phyloP scores from a whole-genome alignment of 805 yeast species.

The Candida incommunis region DNA sequence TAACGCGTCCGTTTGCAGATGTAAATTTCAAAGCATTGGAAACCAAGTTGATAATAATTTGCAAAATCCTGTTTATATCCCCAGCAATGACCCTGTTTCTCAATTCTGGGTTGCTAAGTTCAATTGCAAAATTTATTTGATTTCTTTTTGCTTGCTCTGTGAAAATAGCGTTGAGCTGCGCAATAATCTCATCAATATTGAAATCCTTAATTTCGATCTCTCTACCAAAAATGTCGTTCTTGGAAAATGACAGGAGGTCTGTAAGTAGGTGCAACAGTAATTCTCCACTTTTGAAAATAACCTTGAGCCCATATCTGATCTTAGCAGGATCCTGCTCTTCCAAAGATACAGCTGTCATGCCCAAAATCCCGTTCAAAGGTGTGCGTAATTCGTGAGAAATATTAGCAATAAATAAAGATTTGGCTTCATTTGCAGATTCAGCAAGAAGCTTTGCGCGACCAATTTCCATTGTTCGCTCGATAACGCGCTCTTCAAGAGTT shows the following conservation, averaged over 20 bases:
- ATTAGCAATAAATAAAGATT: slow-evolving; percentile 86
- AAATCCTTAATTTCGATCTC: slow-evolving; percentile 70
- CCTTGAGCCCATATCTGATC: slow-evolving; percentile 56
- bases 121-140: slow-evolving; percentile 50
- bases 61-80: slow-evolving; percentile 78
- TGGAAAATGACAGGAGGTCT: slow-evolving; percentile 78
- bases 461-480: slow-evolving; percentile 71
- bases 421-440: slow-evolving; percentile 80
- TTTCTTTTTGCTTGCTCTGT: slow-evolving; percentile 40
- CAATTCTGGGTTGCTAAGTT: slow-evolving; percentile 34
- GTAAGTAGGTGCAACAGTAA: slow-evolving; percentile 75
- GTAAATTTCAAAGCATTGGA: slow-evolving; percentile 87
- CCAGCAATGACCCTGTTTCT: slow-evolving; percentile 37
- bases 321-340: slow-evolving; percentile 58
- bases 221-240: slow-evolving; percentile 73
- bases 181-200: slow-evolving; percentile 56
- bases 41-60: slow-evolving; percentile 78
- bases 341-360: slow-evolving; percentile 90
- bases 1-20: slow-evolving; percentile 34
- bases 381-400: slow-evolving; percentile 89
- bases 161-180: slow-evolving; percentile 72
- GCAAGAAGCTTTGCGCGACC: slow-evolving; percentile 34
- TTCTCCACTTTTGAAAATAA: slow-evolving; percentile 84
- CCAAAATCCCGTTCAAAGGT: slow-evolving; percentile 88
- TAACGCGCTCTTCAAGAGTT: slow-evolving; percentile 77